Conservation (phyloP, 75 land plant species). For the Azolla pinnata region DNA sequence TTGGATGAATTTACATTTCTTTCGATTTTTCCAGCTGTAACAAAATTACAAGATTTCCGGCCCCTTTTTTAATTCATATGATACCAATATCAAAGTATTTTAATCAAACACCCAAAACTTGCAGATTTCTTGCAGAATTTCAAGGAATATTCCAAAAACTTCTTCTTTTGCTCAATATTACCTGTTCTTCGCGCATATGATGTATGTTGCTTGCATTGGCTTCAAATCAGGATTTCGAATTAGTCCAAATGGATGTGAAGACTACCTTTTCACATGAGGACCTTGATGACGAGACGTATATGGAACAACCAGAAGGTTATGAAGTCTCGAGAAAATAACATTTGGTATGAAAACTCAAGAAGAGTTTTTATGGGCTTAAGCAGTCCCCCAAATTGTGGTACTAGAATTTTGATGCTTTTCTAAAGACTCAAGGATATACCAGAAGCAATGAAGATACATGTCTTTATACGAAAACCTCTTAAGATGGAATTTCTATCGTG, state of each 20-base stretch:
- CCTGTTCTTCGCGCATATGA: too few relatives aligned
- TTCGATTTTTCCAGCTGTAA: too few relatives aligned
- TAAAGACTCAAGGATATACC: conserved; percentile 11
- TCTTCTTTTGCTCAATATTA: too few relatives aligned
- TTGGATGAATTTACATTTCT: too few relatives aligned
- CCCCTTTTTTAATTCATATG: too few relatives aligned
- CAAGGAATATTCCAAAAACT: too few relatives aligned
- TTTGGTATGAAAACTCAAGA: conserved; percentile 23
- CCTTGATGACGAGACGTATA: conserved; percentile 32
- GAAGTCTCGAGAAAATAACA: conserved; percentile 8
- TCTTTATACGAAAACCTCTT: conserved; percentile 2
- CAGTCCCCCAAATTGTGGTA: conserved; percentile 25
- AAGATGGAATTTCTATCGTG: conserved; percentile 1
- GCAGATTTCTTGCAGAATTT: too few relatives aligned
- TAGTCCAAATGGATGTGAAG: conserved; percentile 37
- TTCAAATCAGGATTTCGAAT: too few relatives aligned
- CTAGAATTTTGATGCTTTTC: conserved; percentile 25
- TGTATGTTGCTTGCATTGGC: too few relatives aligned
- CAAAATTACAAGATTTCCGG: too few relatives aligned
- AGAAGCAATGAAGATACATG: conserved; percentile 3
- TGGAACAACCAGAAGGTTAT: conserved; percentile 27
- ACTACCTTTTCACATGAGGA: conserved; percentile 25
- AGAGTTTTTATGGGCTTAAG: conserved; percentile 31
- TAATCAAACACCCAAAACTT: too few relatives aligned
- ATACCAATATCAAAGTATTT: too few relatives aligned